Percentiles rank a stretch among this genome's conserved stretches.
These are phyloP conservation scores for Trifolium pratense DNA, from an alignment of 306 rosid species.

Conservation along the genomic window DNA sequence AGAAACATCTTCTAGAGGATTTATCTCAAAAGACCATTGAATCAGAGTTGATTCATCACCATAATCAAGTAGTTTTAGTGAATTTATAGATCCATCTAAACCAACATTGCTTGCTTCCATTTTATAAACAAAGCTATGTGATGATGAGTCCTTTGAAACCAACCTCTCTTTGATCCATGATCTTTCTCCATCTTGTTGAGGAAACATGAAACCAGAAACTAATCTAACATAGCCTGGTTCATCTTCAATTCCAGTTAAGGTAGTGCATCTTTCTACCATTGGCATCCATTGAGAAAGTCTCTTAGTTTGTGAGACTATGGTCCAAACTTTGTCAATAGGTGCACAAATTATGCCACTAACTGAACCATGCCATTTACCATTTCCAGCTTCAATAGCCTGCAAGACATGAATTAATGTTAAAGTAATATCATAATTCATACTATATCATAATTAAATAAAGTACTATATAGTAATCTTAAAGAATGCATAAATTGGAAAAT, in stretches of 20 bases:
- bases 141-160: conserved; percentile 58
- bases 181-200: conserved; percentile 77
- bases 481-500: conserved; percentile 4
- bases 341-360: conserved; percentile 67
- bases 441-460: not conserved
- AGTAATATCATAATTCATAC: conserved; percentile 7
- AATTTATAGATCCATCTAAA: conserved; percentile 72
- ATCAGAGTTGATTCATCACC: conserved; percentile 69
- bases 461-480: not conserved
- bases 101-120: conserved; percentile 88
- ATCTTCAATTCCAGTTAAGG: conserved; percentile 67
- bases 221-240: conserved; percentile 62
- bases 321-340: conserved; percentile 69
- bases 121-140: conserved; percentile 58
- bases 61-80: conserved; percentile 64
- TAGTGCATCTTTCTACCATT: conserved; percentile 74
- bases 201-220: conserved; percentile 84
- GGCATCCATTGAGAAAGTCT: conserved; percentile 79
- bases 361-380: conserved; percentile 72
- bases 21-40: conserved; percentile 70
- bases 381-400: conserved; percentile 48
- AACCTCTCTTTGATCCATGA: conserved; percentile 90
- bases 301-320: conserved; percentile 59
- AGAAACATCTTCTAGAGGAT: conserved; percentile 57
- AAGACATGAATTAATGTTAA: conserved; percentile 6